Percentiles rank a stretch among this genome's conserved stretches.
These are phyloP conservation scores for Phaeosphaeriaceae sp. DNA, from an alignment of 2,329 filamentous ascomycete genomes.

Conservation along the genomic window DNA sequence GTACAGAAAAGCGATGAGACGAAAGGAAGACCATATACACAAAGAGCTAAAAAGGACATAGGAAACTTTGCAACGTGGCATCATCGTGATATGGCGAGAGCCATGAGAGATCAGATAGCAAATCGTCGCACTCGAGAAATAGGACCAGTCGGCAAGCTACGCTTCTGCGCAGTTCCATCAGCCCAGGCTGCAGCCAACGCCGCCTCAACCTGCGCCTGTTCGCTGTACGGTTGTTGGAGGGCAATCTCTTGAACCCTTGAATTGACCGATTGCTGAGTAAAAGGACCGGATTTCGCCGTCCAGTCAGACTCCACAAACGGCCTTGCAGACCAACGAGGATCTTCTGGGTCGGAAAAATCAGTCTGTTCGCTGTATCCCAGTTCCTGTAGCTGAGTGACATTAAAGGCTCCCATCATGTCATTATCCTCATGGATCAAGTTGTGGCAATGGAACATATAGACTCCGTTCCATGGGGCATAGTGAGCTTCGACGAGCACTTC, in stretches of 20 bases:
- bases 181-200: constrained; percentile 24
- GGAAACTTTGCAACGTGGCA: background rate
- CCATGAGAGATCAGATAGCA: background rate
- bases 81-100: background rate
- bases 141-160: background rate
- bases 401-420: constrained; percentile 53
- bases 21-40: background rate
- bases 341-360: constrained; percentile 32
- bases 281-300: constrained; percentile 17
- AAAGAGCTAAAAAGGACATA: background rate
- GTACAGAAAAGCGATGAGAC: too few species aligned
- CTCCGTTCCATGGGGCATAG: constrained; percentile 52
- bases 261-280: constrained; percentile 18
- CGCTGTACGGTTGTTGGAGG: constrained; percentile 30
- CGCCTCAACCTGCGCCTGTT: constrained; percentile 24
- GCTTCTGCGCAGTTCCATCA: constrained; percentile 11
- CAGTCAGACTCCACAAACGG: constrained; percentile 21
- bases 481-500: constrained; percentile 34
- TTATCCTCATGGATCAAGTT: constrained; percentile 54
- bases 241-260: constrained; percentile 19
- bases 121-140: constrained; percentile 5
- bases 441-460: constrained; percentile 57
- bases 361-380: constrained; percentile 39
- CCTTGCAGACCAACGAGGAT: constrained; percentile 24
- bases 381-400: constrained; percentile 44